Conservation (phyloP, 2,329 filamentous ascomycete species). For the Monosporascus cannonballus region DNA sequence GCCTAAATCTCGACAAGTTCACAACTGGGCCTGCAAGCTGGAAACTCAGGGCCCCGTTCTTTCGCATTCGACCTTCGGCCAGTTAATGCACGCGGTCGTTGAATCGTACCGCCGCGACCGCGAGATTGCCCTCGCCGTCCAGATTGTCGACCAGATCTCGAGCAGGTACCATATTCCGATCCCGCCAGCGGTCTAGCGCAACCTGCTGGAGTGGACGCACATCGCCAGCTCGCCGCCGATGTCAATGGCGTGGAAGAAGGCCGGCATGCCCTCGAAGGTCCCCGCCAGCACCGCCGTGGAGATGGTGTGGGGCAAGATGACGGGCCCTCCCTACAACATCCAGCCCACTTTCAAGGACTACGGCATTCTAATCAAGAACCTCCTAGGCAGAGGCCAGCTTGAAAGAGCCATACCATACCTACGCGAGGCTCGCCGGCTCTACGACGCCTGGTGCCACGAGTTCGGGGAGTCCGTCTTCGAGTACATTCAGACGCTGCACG, state of each 20-base stretch:
- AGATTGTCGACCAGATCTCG: constrained; percentile 58
- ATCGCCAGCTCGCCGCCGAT: constrained; percentile 40
- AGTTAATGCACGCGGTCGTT: constrained; percentile 60
- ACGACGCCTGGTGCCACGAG: constrained; percentile 19
- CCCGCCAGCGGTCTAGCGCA: constrained; percentile 53
- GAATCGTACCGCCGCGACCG: constrained; percentile 63
- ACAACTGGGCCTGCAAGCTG: background rate
- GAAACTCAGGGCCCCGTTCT: background rate
- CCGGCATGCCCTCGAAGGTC: constrained; percentile 24
- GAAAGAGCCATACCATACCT: constrained; percentile 19
- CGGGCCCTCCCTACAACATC: constrained; percentile 48
- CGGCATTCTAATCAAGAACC: constrained; percentile 42
- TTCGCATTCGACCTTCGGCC: constrained; percentile 43
- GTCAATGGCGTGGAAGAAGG: constrained; percentile 29
- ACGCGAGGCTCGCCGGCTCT: constrained; percentile 20
- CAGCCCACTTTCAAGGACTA: constrained; percentile 50
- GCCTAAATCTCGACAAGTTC: constrained; percentile 1
- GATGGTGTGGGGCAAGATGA: constrained; percentile 55
- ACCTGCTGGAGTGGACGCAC: constrained; percentile 62
- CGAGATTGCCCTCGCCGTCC: constrained; percentile 51
- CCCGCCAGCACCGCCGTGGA: constrained; percentile 39
- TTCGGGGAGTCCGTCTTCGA: constrained; percentile 18
- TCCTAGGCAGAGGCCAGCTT: constrained; percentile 9
- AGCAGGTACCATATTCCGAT: constrained; percentile 53
- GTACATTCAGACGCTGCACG: constrained; percentile 18